Conservation (phyloP, 306 rosid genomes). For the Urtica urens region DNA sequence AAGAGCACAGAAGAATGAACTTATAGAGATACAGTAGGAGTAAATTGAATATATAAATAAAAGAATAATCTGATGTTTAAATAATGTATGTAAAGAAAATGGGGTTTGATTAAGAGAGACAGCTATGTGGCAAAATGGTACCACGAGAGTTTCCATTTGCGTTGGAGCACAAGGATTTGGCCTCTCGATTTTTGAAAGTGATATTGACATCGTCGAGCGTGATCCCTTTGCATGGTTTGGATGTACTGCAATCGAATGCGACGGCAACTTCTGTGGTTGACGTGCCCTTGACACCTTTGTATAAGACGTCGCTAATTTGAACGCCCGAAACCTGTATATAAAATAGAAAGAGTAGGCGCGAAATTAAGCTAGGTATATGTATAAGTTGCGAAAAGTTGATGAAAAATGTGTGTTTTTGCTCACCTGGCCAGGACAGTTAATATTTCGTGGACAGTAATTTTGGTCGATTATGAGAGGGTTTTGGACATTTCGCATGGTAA, state of each 20-base stretch:
- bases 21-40: no score
- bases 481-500: constrained; percentile 12
- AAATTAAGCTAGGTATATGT: no score
- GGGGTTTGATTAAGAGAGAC: no score
- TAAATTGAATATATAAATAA: no score
- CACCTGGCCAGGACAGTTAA: constrained; percentile 14
- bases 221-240: constrained; percentile 11
- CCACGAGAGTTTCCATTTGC: constrained; percentile 9
- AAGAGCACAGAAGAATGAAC: no score
- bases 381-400: no score
- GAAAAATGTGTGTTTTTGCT: no score
- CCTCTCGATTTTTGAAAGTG: constrained; percentile 3
- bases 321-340: constrained; percentile 8
- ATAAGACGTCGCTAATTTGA: not conserved
- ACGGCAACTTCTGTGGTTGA: constrained; percentile 7
- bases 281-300: constrained; percentile 12
- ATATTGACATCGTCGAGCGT: constrained; percentile 5
- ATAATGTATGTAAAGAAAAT: no score
- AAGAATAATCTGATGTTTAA: no score
- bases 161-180: constrained; percentile 10
- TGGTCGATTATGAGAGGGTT: constrained; percentile 19
- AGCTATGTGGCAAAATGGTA: constrained; percentile 7
- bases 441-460: constrained; percentile 16
- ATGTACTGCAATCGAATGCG: constrained; percentile 9
- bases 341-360: no score